A percentile compares a stretch with the other conserved stretches of the same genome.
Conservation (phyloP, 768 basidiomycete genomes). For the Phylloporus sp. region DNA sequence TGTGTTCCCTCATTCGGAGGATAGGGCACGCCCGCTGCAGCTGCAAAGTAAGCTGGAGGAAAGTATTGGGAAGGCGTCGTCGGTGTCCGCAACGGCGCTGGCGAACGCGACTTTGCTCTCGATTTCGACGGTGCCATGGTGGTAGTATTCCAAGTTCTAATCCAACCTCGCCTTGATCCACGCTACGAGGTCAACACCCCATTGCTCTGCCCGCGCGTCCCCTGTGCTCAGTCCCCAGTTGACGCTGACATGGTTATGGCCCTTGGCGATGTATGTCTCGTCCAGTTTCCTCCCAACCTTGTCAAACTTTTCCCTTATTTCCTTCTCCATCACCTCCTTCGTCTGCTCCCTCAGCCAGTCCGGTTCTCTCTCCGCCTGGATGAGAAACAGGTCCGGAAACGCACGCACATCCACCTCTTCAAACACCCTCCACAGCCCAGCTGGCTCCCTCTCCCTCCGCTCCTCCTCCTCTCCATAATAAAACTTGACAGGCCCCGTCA, state of each 20-base stretch:
- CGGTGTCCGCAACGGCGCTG: conserved; percentile 30
- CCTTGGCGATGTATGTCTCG: conserved; percentile 37
- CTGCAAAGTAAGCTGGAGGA: conserved; percentile 56
- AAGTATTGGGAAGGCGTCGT: conserved; percentile 38
- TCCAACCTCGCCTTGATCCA: conserved; percentile 30
- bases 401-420: conserved; percentile 31
- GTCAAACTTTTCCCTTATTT: conserved; percentile 36
- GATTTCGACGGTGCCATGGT: conserved; percentile 13
- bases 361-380: conserved; percentile 55
- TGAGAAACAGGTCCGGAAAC: conserved; percentile 46
- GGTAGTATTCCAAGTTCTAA: conserved; percentile 11
- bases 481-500: conserved; percentile 21
- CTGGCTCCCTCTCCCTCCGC: conserved; percentile 40
- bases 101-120: conserved; percentile 42
- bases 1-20: neutral
- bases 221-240: conserved; percentile 49
- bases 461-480: conserved; percentile 39
- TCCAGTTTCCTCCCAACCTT: conserved; percentile 14
- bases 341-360: conserved; percentile 36
- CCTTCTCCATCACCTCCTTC: conserved; percentile 36
- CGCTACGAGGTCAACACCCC: conserved; percentile 47
- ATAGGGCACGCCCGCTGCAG: conserved; percentile 41
- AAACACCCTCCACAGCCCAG: conserved; percentile 38
- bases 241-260: conserved; percentile 64
- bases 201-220: conserved; percentile 56